Evolutionary conservation across 2,329 filamentous ascomycete genomes (phyloP), one percentile per base, ranked within the genome.

Genomic region (Nemania sp.): DNA sequence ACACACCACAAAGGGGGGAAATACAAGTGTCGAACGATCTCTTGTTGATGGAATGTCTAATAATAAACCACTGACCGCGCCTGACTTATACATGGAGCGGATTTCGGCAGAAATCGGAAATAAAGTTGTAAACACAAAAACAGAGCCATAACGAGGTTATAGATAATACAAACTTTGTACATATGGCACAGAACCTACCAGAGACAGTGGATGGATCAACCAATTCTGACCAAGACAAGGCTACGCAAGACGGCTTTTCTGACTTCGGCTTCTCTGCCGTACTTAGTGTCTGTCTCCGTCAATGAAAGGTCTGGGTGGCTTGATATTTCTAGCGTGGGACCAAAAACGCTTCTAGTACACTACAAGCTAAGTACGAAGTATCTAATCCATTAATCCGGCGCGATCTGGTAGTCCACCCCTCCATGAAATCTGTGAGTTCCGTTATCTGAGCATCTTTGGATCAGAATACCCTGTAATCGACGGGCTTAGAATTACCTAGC

Each of bases 381-480:
- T n/a, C n/a, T n/a, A n/a, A n/a, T n/a, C n/a, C n/a, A 49, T 44
- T 50, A 43, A 65, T 63, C 59, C 64, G 63, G 60, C 61, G 63
- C 61, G 62, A 63, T 49, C 40, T 54, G 24, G 41, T 50, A 41
- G 14, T 15, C 30, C 40, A 45, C 34, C 49, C 49, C 34, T 48
- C 41, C 31, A 39, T 17, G 42, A 37, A 17, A 34, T 39, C 44
- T 37, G 36, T 50, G 8, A 45, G 40, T 45, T 26, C 24, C 37
- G 44, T 50, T 48, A 31, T 33, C 39, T 46, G 47, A 44, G 23
- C 37, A 51, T 57, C 53, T 44, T 51, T 46, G 46, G 52, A 43
- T 52, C 56, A n/a, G n/a, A n/a, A 44, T 46, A 50, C 37, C 46
- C 56, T 43, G 45, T 37, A 39, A 51, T 51, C 23, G 19, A 50